Evolutionary conservation across 495 filamentous ascomycete genomes (phyloP).

Genomic region (Aspergillus leporis): DNA sequence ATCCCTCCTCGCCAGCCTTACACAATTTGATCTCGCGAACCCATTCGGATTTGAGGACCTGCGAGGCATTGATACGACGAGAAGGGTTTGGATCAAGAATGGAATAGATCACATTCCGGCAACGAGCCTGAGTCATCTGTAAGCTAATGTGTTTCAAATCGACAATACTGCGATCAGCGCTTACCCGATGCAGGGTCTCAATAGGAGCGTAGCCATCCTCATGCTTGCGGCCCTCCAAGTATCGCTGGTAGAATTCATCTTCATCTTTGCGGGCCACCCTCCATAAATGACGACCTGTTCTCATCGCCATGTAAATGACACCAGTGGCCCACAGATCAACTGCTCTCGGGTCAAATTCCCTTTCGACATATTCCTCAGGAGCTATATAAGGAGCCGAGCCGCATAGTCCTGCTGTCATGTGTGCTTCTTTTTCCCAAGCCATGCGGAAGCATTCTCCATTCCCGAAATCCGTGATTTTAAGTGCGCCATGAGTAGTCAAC

Average conservation of each 20-base stretch:
- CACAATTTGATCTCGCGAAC: constrained; percentile 94
- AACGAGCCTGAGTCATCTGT: constrained; percentile 71
- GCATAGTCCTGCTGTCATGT: constrained; percentile 96
- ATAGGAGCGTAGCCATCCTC: constrained; percentile 96
- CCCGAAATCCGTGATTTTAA: constrained; percentile 99
- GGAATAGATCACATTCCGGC: constrained; percentile 97
- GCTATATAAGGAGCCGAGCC: constrained; percentile 97
- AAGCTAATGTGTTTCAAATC: constrained; percentile 28
- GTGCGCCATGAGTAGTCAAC: constrained; percentile 85
- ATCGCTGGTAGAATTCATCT: constrained; percentile 94
- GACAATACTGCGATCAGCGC: constrained; percentile 33
- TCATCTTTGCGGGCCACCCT: constrained; percentile 92
- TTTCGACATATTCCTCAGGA: constrained; percentile 92
- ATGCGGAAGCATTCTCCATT: constrained; percentile 99
- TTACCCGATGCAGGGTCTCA: constrained; percentile 91
- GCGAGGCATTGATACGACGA: constrained; percentile 90
- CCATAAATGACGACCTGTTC: constrained; percentile 94
- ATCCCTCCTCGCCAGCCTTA: constrained; percentile 92
- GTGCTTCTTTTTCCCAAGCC: constrained; percentile 98
- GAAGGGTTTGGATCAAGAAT: constrained; percentile 91
- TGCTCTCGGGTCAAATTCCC: constrained; percentile 93
- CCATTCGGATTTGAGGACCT: constrained; percentile 98
- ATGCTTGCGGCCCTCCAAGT: constrained; percentile 86
- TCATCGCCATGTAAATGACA: constrained; percentile 99
- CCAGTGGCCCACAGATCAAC: constrained; percentile 98